Evolutionary conservation across 2,329 filamentous ascomycete genomes (phyloP).

Genomic region (Aureobasidium sp.): DNA sequence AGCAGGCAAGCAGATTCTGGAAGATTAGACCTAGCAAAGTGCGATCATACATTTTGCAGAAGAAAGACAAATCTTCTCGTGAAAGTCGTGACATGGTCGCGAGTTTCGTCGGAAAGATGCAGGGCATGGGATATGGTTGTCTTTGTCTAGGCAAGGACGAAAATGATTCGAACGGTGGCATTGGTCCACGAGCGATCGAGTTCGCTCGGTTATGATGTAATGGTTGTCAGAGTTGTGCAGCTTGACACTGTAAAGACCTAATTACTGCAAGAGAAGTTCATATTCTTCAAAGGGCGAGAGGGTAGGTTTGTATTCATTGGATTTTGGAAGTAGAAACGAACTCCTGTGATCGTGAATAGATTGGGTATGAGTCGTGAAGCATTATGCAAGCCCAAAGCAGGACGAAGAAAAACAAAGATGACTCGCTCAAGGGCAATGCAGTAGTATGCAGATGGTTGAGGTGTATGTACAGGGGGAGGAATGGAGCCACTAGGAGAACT

Average conservation of each 20-base stretch:
- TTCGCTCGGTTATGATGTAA: background rate
- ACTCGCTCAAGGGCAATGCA: background rate
- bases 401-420: background rate
- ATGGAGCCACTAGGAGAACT: background rate
- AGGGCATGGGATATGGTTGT: background rate
- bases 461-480: background rate
- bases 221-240: background rate
- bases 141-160: background rate
- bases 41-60: background rate
- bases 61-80: too few species aligned
- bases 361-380: conserved; percentile 6
- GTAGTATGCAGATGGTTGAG: background rate
- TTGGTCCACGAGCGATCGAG: background rate
- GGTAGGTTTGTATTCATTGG: conserved; percentile 1
- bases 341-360: background rate
- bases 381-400: background rate
- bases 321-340: background rate
- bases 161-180: background rate
- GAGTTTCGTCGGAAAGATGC: background rate
- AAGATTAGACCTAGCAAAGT: background rate
- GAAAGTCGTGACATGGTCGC: background rate
- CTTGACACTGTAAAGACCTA: conserved; percentile 2
- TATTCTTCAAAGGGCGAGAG: background rate
- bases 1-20: background rate
- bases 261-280: background rate